phyloP scores from a whole-genome alignment of 768 basidiomycete genomes.

The Leucocoprinus sp. region DNA sequence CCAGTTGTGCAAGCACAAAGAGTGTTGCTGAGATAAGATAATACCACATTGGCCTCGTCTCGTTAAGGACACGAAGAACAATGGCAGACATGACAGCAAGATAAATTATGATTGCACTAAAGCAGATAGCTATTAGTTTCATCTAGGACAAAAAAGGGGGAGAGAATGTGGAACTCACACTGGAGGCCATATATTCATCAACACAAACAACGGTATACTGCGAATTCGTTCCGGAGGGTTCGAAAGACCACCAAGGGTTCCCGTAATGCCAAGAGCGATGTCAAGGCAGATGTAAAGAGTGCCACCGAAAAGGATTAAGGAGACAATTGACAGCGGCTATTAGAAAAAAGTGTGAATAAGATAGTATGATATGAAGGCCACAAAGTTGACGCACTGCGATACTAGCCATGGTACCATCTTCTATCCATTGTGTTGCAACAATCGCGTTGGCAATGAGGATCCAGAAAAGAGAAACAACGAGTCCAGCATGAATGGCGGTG shows the following conservation, averaged over 20 bases:
- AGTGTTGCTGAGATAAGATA: slow-evolving; percentile 67
- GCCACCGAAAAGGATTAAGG: slow-evolving; percentile 53
- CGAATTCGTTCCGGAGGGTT: slow-evolving; percentile 46
- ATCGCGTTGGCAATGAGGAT: slow-evolving; percentile 65
- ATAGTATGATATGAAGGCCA: background rate
- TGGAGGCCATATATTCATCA: slow-evolving; percentile 34
- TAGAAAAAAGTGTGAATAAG: background rate
- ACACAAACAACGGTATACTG: slow-evolving; percentile 71
- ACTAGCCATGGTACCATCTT: slow-evolving; percentile 76
- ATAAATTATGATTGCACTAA: slow-evolving; percentile 48
- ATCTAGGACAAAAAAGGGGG: background rate
- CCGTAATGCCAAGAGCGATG: slow-evolving; percentile 59
- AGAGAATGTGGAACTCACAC: slow-evolving; percentile 16
- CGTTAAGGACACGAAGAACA: slow-evolving; percentile 66
- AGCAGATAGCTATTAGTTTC: slow-evolving; percentile 1
- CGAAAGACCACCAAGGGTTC: slow-evolving; percentile 46
- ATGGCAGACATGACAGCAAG: slow-evolving; percentile 74
- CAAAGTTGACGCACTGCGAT: slow-evolving; percentile 43
- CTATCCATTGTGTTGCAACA: slow-evolving; percentile 84
- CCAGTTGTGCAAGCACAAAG: slow-evolving; percentile 76
- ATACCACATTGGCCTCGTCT: slow-evolving; percentile 72
- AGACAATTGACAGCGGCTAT: slow-evolving; percentile 58
- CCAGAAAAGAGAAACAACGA: slow-evolving; percentile 77
- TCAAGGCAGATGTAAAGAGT: slow-evolving; percentile 85
- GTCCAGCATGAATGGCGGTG: slow-evolving; percentile 71